Conservation (phyloP, 257 asterid genomes). For the Ligustrum vulgare region DNA sequence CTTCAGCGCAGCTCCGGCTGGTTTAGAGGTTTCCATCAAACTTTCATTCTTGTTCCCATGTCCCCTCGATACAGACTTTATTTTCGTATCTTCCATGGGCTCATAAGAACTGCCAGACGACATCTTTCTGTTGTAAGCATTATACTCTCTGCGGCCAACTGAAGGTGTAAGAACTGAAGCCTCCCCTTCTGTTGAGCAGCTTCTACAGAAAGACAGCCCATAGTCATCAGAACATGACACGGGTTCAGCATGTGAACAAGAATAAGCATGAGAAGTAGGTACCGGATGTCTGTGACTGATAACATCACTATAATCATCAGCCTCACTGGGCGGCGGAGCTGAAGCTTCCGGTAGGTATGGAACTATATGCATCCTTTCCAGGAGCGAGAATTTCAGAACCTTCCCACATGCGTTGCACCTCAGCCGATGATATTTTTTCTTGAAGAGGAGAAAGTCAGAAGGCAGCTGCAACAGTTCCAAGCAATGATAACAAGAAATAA, state of each 20-base stretch:
- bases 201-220: conserved; percentile 53
- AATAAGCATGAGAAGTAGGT: conserved; percentile 27
- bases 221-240: conserved; percentile 61
- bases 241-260: conserved; percentile 37
- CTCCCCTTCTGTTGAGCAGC: conserved; percentile 54
- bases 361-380: conserved; percentile 35
- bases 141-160: conserved; percentile 25
- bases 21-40: conserved; percentile 20
- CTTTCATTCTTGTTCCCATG: conserved; percentile 9
- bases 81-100: conserved; percentile 47
- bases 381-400: conserved; percentile 59
- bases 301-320: conserved; percentile 29
- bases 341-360: conserved; percentile 44
- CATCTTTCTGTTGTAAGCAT: conserved; percentile 31
- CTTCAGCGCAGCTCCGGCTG: conserved; percentile 44
- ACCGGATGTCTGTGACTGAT: conserved; percentile 27
- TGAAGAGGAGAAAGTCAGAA: conserved; percentile 63
- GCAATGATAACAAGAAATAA: conserved; percentile 69
- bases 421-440: conserved; percentile 59
- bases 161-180: conserved; percentile 28
- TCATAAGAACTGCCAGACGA: conserved; percentile 31
- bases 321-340: conserved; percentile 71
- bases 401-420: conserved; percentile 64
- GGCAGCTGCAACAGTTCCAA: conserved; percentile 72
- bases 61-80: conserved; percentile 44